Conservation (phyloP, 2,329 filamentous ascomycete species). For the Hymenoscyphus repandus region DNA sequence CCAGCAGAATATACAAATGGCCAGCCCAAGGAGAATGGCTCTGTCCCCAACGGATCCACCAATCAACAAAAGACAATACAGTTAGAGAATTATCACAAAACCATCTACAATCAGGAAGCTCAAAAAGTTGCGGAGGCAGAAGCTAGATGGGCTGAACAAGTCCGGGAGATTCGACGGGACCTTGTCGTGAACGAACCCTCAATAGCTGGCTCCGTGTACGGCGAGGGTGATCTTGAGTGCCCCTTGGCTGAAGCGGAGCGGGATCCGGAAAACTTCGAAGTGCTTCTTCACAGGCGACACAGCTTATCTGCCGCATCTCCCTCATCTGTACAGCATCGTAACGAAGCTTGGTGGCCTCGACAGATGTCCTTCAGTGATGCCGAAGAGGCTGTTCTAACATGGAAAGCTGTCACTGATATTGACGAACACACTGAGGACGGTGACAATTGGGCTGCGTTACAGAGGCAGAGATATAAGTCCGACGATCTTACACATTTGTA, state of each 20-base stretch:
- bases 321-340: conserved; percentile 32
- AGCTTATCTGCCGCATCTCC: conserved; percentile 42
- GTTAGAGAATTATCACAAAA: background rate
- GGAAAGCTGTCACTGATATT: conserved; percentile 50
- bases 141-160: conserved; percentile 30
- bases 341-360: conserved; percentile 63
- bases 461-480: conserved; percentile 35
- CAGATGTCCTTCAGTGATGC: conserved; percentile 71
- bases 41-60: background rate
- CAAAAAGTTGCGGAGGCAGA: conserved; percentile 20
- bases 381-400: conserved; percentile 67
- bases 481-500: conserved; percentile 54
- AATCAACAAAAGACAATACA: no score
- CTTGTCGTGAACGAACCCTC: conserved; percentile 44
- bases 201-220: conserved; percentile 52
- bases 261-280: conserved; percentile 38
- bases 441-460: conserved; percentile 30
- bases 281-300: conserved; percentile 56
- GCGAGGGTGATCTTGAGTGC: conserved; percentile 54
- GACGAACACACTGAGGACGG: conserved; percentile 32
- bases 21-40: conserved; percentile 19
- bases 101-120: conserved; percentile 9
- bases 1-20: conserved; percentile 51
- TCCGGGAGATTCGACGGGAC: conserved; percentile 40
- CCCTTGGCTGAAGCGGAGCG: conserved; percentile 45